Percentiles rank a stretch among this genome's conserved stretches.
These are phyloP conservation scores for Trichosporon sp. DNA, from an alignment of 1,284 basidiomycete genomes.

Conservation along the genomic window DNA sequence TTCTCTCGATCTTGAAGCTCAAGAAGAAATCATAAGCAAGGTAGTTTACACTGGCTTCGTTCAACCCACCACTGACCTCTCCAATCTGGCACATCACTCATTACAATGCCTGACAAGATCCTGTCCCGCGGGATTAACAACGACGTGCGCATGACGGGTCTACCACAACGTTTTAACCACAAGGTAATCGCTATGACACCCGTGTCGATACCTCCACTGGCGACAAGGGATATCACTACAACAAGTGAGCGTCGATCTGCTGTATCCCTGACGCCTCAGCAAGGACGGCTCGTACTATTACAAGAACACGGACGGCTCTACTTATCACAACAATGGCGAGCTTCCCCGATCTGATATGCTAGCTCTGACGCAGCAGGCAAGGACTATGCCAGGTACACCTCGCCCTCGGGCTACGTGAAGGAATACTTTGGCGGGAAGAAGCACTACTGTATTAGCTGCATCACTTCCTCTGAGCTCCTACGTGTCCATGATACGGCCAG, in stretches of 20 bases:
- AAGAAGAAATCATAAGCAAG: too few relatives aligned
- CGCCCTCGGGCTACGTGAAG: conserved; percentile 51
- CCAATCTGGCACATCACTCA: too few relatives aligned
- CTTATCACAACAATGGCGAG: conserved; percentile 55
- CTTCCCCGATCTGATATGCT: background rate
- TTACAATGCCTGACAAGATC: conserved; percentile 23
- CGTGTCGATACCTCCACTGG: conserved; percentile 51
- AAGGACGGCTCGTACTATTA: conserved; percentile 59
- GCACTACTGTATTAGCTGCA: background rate
- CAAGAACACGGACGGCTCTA: conserved; percentile 59
- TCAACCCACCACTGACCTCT: too few relatives aligned
- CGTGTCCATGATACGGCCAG: too few relatives aligned
- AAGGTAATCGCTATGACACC: conserved; percentile 60
- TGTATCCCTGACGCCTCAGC: conserved; percentile 10
- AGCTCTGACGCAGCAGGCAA: conserved; percentile 33
- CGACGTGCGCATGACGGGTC: conserved; percentile 46
- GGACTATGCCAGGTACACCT: conserved; percentile 56
- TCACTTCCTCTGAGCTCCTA: background rate
- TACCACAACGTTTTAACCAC: background rate
- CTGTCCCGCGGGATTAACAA: conserved; percentile 56
- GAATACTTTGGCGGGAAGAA: conserved; percentile 17
- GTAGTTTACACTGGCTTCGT: too few relatives aligned
- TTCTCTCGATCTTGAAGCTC: too few relatives aligned
- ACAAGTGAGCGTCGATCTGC: conserved; percentile 46
- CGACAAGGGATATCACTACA: conserved; percentile 58